Base-by-base conservation (phyloP, 2,329 filamentous ascomycete species). In the Dryadomyces quercivorus region DNA sequence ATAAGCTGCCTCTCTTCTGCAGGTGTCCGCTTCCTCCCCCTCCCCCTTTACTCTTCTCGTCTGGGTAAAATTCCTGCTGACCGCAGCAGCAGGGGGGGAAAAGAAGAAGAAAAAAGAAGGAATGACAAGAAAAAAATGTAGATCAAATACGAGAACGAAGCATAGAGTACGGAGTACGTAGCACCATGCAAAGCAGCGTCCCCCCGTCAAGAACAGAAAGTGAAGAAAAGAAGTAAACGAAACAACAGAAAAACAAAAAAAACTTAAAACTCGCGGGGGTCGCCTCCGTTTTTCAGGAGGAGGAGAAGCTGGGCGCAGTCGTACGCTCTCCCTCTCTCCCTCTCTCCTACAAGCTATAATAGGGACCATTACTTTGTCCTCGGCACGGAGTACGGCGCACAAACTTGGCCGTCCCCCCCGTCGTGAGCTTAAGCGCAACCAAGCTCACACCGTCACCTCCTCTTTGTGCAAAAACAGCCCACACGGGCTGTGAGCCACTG, bases 21-120 rank as follows among this genome's bases (percentile, higher is more conserved):
- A 52, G n/a, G 31, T 8, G 26, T 8, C 42, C 26, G 8, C 26
- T 31, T 31, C 26, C 26, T 31, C 26, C 26, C 8, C 26, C n/a
- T 20, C 40, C 48, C 44, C 55, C 34, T 16, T 53, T 50, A 46
- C 38, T 51, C 15, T 20, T 31, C 20, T 22, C 18, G 36, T 55
- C 61, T 60, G 61, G 59, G 55, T 55, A 63, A 59, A 63, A 56
- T 59, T 58, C 62, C 58, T 56, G 56, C 57, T 56, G 59, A 58
- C n/a, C 21, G 16, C 13, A 47, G 7, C 9, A 47, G 31, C 18
- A 50, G 13, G 31, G 26, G 40, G 51, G 47, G n/a, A 48, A 42
- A 40, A 40, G 26, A 26, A 47, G 51, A 40, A 51, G 45, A 50
- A 47, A 52, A 26, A 57, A 55, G 52, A 51, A 51, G 44, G 55